phyloP scores from a whole-genome alignment of 805 yeast genomes.

The Monosporozyma solicola region DNA sequence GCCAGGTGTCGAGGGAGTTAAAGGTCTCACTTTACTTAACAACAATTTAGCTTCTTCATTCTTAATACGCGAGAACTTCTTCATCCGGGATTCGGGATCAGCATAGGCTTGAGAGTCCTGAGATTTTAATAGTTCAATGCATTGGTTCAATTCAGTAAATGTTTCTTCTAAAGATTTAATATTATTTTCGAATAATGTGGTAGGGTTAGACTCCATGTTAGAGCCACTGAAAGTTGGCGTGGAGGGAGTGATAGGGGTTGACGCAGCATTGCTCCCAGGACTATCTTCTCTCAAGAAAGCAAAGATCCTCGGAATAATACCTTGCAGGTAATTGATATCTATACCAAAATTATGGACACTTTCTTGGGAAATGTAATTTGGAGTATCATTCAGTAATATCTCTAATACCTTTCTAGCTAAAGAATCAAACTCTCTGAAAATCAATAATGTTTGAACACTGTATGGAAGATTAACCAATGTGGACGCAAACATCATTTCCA shows the following conservation, averaged over 20 bases:
- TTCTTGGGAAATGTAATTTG: conserved; percentile 43
- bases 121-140: conserved; percentile 58
- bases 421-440: conserved; percentile 80
- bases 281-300: conserved; percentile 18
- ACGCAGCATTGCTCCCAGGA: conserved; percentile 12
- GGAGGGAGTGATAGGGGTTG: conserved; percentile 14
- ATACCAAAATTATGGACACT: conserved; percentile 66
- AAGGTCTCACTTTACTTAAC: conserved; percentile 38
- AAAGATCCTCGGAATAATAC: conserved; percentile 30
- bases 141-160: conserved; percentile 71
- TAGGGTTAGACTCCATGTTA: conserved; percentile 4
- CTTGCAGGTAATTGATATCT: conserved; percentile 73
- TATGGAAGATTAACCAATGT: conserved; percentile 76
- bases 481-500: conserved; percentile 77
- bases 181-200: conserved; percentile 24
- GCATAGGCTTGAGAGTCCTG: conserved; percentile 58
- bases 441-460: conserved; percentile 66
- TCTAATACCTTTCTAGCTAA: conserved; percentile 62
- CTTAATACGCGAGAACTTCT: conserved; percentile 64
- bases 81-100: conserved; percentile 45
- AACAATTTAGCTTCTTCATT: conserved; percentile 61
- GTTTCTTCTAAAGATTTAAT: conserved; percentile 57
- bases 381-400: conserved; percentile 45
- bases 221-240: conserved; percentile 15
- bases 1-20: neutral